Percentiles rank a stretch among this genome's conserved stretches.
These are phyloP conservation scores for Annulohypoxylon maeteangense DNA, from an alignment of 495 filamentous ascomycete species.

Conservation along the genomic window DNA sequence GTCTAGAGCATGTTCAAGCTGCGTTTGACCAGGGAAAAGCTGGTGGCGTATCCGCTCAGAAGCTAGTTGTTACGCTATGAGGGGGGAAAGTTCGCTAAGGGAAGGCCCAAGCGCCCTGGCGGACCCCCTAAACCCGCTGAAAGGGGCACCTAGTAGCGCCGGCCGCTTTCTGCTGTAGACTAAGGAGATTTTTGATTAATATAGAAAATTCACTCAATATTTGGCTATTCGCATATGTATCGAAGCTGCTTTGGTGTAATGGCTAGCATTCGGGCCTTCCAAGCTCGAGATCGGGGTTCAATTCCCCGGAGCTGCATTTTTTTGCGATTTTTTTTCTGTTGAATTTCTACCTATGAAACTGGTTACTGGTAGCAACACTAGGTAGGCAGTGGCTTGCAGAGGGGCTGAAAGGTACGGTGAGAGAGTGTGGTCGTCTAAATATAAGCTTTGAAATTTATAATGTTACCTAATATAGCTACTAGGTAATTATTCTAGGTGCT, in stretches of 20 bases:
- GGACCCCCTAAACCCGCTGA: neutral
- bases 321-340: neutral
- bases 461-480: too few relatives aligned
- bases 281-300: conserved; percentile 22
- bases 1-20: conserved; percentile 39
- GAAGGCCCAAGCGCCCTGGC: neutral
- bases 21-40: conserved; percentile 36
- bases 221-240: neutral
- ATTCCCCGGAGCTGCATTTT: conserved; percentile 16
- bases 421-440: too few relatives aligned
- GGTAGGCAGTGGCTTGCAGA: too few relatives aligned
- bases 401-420: too few relatives aligned
- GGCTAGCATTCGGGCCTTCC: conserved; percentile 17
- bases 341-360: neutral
- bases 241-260: conserved; percentile 17
- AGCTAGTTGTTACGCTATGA: conserved; percentile 43
- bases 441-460: too few relatives aligned
- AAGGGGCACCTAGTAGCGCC: neutral
- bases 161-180: neutral
- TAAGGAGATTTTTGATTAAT: neutral
- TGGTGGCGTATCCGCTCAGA: conserved; percentile 34
- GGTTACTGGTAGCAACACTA: neutral
- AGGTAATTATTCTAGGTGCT: too few relatives aligned
- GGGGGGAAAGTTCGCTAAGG: neutral
- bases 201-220: neutral